Percentiles rank a stretch among this genome's conserved stretches.
Conservation (phyloP, 1,284 basidiomycete species). For the Inonotus obliquus region DNA sequence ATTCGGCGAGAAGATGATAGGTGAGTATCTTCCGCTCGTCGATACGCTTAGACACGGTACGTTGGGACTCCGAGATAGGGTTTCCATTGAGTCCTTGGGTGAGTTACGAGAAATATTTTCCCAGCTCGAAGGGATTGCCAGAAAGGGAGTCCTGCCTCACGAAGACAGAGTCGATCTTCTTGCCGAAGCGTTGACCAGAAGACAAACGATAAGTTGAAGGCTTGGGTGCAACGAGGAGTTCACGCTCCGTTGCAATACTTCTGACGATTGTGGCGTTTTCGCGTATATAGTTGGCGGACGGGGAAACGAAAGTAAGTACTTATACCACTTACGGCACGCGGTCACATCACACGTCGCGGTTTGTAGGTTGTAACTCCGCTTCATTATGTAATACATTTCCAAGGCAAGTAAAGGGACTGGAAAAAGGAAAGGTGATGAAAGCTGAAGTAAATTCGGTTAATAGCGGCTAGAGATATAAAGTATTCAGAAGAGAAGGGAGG, state of each 20-base stretch:
- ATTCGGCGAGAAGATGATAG: constrained; percentile 30
- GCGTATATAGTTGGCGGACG: too few relatives aligned
- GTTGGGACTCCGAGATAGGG: background rate
- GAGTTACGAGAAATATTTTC: background rate
- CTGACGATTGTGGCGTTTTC: too few relatives aligned
- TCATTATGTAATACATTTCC: background rate
- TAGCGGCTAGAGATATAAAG: background rate
- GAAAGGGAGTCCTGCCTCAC: background rate
- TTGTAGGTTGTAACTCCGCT: background rate
- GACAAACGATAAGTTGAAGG: too few relatives aligned
- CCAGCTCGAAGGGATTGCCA: background rate
- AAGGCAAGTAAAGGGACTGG: background rate
- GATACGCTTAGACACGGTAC: background rate
- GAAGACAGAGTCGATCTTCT: too few relatives aligned
- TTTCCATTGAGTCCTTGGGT: background rate
- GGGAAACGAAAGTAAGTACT: too few relatives aligned
- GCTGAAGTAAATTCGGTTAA: background rate
- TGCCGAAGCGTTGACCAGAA: too few relatives aligned
- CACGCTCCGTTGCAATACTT: too few relatives aligned
- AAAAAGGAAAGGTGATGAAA: background rate
- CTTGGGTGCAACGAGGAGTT: too few relatives aligned
- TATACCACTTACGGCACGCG: too few relatives aligned
- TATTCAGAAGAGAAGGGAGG: background rate
- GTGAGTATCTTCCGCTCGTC: constrained; percentile 23
- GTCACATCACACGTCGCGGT: too few relatives aligned